These are phyloP conservation scores for Wickerhamomyces hampshirensis DNA, from an alignment of 805 yeast genomes.

Conservation along the genomic window DNA sequence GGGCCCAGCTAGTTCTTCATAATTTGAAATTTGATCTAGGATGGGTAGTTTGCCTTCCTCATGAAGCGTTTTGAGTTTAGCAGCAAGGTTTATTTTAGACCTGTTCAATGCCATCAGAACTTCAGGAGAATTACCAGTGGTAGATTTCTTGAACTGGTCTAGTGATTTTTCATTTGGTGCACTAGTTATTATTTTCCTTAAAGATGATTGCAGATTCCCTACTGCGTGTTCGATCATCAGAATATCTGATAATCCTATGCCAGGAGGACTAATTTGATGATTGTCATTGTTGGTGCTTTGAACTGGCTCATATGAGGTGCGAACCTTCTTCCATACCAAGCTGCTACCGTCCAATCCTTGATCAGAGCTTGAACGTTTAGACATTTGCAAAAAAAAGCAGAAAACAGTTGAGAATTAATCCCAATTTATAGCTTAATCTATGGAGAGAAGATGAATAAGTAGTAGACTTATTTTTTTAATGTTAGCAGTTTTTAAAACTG, in stretches of 20 bases:
- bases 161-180: conserved; percentile 49
- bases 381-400: conserved; percentile 1
- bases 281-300: background rate
- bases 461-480: too few species aligned
- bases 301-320: conserved; percentile 1
- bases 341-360: background rate
- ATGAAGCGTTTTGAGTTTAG: conserved; percentile 52
- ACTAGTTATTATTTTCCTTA: conserved; percentile 45
- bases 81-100: conserved; percentile 54
- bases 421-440: too few species aligned
- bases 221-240: conserved; percentile 47
- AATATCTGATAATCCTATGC: conserved; percentile 21
- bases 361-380: conserved; percentile 1
- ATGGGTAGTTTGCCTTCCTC: conserved; percentile 42
- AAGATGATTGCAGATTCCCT: conserved; percentile 45
- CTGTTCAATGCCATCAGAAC: conserved; percentile 47
- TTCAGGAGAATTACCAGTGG: conserved; percentile 31
- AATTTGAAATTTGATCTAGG: conserved; percentile 50
- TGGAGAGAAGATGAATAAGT: too few species aligned
- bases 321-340: conserved; percentile 6
- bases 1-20: conserved; percentile 21
- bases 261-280: background rate
- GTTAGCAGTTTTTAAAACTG: too few species aligned
- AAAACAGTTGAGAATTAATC: too few species aligned
- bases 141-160: conserved; percentile 29